A percentile compares a stretch with the other conserved stretches of the same genome.
These are phyloP conservation scores for Euphorbia neoarborescens DNA, from an alignment of 441 rosid species.

Conservation along the genomic window DNA sequence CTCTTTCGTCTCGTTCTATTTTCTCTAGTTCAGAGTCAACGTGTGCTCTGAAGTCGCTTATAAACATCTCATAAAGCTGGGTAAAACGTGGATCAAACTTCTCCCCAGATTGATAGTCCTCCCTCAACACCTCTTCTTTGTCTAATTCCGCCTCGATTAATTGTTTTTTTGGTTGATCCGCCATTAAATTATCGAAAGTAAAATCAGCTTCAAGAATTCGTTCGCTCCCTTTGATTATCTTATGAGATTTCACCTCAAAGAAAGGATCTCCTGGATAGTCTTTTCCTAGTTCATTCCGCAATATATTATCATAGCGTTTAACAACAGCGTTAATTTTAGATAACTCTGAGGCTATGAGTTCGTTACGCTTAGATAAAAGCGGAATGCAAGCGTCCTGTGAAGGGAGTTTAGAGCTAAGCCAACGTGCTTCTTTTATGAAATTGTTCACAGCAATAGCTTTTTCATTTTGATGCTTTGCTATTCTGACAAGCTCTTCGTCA, in stretches of 20 bases:
- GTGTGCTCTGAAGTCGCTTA: neutral
- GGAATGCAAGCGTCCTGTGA: neutral
- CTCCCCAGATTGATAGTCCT: neutral
- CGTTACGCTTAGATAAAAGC: neutral
- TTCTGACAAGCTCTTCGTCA: neutral
- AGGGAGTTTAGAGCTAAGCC: neutral
- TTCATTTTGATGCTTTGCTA: neutral
- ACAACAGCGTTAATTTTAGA: neutral
- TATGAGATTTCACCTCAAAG: neutral
- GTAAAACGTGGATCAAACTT: neutral
- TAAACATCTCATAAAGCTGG: neutral
- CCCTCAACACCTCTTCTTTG: neutral
- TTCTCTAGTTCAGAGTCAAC: neutral
- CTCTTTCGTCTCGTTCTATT: neutral
- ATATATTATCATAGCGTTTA: neutral
- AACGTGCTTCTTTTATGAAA: neutral
- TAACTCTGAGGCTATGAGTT: neutral
- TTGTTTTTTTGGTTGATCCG: neutral
- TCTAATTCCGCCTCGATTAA: neutral
- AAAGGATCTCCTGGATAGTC: neutral
- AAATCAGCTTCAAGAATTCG: neutral
- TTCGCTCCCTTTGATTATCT: neutral
- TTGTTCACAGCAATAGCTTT: neutral
- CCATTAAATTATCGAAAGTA: neutral
- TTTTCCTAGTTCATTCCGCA: neutral